phyloP scores from a whole-genome alignment of 345 rosid species.

The Rhodamnia rubescens region DNA sequence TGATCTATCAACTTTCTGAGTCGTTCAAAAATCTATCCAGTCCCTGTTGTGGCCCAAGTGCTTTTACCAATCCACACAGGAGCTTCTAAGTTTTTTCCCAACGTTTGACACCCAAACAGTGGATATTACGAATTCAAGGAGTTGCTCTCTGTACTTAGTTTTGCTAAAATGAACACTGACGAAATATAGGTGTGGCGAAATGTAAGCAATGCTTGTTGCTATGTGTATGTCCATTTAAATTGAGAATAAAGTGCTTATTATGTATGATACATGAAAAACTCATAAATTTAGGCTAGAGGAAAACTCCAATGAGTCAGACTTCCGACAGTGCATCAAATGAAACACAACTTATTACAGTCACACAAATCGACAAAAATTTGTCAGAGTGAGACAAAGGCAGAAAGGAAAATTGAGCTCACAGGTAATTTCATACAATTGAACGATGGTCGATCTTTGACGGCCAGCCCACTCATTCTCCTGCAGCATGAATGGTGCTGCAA shows the following conservation, averaged over 20 bases:
- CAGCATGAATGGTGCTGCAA: not conserved
- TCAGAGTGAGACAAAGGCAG: not conserved
- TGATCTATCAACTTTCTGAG: not conserved
- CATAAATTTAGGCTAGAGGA: not conserved
- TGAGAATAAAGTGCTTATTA: not conserved
- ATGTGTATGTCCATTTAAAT: not conserved
- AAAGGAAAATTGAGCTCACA: not conserved
- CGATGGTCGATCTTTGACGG: not conserved
- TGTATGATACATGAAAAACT: not conserved
- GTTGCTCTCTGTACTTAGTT: not conserved
- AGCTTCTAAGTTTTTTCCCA: not conserved
- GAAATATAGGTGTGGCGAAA: not conserved
- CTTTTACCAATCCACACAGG: not conserved
- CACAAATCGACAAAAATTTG: not conserved
- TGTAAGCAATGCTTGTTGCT: not conserved
- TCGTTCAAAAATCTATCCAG: too few species aligned
- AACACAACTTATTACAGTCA: not conserved
- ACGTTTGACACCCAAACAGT: not conserved
- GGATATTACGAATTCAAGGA: not conserved
- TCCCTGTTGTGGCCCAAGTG: not conserved
- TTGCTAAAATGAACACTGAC: not conserved
- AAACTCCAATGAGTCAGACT: not conserved
- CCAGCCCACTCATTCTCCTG: not conserved
- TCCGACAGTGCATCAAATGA: not conserved
- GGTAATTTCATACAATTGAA: not conserved